Conservation (phyloP, 2,329 filamentous ascomycete species). For the Alternaria sp. region DNA sequence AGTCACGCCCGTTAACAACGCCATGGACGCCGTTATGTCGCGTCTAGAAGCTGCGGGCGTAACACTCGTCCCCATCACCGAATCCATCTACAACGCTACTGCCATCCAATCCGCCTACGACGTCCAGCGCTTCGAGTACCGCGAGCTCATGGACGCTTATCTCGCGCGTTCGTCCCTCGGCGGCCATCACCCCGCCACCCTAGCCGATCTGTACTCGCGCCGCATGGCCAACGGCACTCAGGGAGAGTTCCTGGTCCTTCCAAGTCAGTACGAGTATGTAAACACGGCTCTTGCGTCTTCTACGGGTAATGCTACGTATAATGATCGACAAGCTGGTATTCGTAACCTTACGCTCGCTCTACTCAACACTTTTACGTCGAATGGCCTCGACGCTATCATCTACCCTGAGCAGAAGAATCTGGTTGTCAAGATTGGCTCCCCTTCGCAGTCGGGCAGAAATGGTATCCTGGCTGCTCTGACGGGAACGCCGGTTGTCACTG, state of each 20-base stretch:
- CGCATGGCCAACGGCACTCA: constrained; percentile 39
- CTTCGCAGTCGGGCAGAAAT: constrained; percentile 67
- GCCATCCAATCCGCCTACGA: constrained; percentile 60
- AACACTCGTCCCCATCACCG: constrained; percentile 60
- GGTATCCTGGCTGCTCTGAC: constrained; percentile 64
- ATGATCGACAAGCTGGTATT: constrained; percentile 58
- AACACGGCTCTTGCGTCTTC: constrained; percentile 61
- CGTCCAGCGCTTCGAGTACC: constrained; percentile 69
- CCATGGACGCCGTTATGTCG: constrained; percentile 59
- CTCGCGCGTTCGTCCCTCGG: constrained; percentile 56
- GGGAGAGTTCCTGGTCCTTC: constrained; percentile 67
- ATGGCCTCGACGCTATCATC: constrained; percentile 65
- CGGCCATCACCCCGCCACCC: constrained; percentile 55
- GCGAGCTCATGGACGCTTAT: constrained; percentile 64
- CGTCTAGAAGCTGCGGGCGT: constrained; percentile 59
- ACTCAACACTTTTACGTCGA: constrained; percentile 58
- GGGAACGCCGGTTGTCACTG: constrained; percentile 61
- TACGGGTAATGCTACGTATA: constrained; percentile 61
- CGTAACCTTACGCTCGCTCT: constrained; percentile 61
- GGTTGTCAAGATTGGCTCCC: constrained; percentile 65
- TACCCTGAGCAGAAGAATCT: constrained; percentile 73
- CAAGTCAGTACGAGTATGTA: constrained; percentile 65
- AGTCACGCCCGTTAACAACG: constrained; percentile 64
- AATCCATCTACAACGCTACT: constrained; percentile 61
- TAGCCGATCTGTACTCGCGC: constrained; percentile 60